These are phyloP conservation scores for Psilocybe mexicana DNA, from an alignment of 1,284 basidiomycete species.

Conservation along the genomic window DNA sequence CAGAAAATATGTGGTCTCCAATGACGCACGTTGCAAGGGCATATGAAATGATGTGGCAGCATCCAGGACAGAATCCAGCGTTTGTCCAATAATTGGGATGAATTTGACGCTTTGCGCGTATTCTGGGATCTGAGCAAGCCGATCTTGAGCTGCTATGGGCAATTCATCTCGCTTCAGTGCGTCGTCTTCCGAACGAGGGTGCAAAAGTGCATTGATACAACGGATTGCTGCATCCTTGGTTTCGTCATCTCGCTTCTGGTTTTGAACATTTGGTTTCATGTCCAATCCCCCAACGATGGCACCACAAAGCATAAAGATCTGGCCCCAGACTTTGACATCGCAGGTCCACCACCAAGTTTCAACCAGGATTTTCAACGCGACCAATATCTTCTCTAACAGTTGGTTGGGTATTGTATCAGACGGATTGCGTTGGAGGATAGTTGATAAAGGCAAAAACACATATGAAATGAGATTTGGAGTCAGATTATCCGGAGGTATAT, in stretches of 20 bases:
- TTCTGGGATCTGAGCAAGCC: slow-evolving; percentile 45
- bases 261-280: slow-evolving; percentile 50
- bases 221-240: slow-evolving; percentile 66
- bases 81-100: slow-evolving; percentile 82
- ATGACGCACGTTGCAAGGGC: slow-evolving; percentile 62
- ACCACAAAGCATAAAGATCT: slow-evolving; percentile 79
- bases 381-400: slow-evolving; percentile 74
- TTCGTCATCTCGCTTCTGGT: slow-evolving; percentile 70
- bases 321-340: slow-evolving; percentile 72
- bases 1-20: slow-evolving; percentile 60
- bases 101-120: slow-evolving; percentile 53
- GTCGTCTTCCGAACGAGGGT: slow-evolving; percentile 44
- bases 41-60: slow-evolving; percentile 56
- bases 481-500: slow-evolving; percentile 46
- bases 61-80: slow-evolving; percentile 69
- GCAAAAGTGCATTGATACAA: slow-evolving; percentile 60
- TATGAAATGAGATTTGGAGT: slow-evolving; percentile 76
- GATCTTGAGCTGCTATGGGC: slow-evolving; percentile 31
- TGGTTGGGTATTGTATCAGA: slow-evolving; percentile 73
- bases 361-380: slow-evolving; percentile 60
- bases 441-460: slow-evolving; percentile 83
- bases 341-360: slow-evolving; percentile 79
- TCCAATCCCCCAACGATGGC: slow-evolving; percentile 66
- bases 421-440: slow-evolving; percentile 74
- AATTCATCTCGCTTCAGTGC: slow-evolving; percentile 28